phyloP scores from a whole-genome alignment of 805 yeast genomes.

The Kuraishia capsulata region DNA sequence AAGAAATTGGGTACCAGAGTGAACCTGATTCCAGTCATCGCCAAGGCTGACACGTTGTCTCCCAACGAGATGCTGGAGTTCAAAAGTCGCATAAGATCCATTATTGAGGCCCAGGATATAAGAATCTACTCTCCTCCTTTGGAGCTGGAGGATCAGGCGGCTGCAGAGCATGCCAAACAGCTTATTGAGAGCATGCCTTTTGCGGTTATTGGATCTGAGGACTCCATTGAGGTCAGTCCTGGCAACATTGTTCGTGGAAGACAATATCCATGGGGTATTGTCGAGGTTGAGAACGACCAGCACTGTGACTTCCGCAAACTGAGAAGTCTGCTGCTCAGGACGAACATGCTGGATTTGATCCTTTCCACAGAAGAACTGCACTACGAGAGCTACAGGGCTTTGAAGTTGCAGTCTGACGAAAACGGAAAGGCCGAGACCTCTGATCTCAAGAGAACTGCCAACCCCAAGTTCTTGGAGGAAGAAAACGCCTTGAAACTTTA shows the following conservation, averaged over 20 bases:
- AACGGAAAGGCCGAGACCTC: conserved; percentile 29
- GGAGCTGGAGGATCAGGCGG: conserved; percentile 64
- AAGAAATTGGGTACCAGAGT: conserved; percentile 71
- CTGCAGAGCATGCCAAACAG: conserved; percentile 73
- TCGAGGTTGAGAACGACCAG: conserved; percentile 77
- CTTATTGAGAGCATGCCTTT: conserved; percentile 81
- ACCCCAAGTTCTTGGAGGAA: conserved; percentile 94
- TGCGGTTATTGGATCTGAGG: conserved; percentile 74
- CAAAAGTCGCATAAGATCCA: conserved; percentile 70
- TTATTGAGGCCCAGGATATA: conserved; percentile 78
- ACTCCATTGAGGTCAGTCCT: conserved; percentile 50
- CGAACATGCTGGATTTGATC: conserved; percentile 76
- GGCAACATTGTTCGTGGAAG: conserved; percentile 70
- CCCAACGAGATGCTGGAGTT: conserved; percentile 59
- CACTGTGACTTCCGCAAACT: conserved; percentile 82
- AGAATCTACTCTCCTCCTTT: conserved; percentile 79
- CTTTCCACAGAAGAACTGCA: conserved; percentile 74
- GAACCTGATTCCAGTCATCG: conserved; percentile 82
- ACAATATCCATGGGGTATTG: conserved; percentile 86
- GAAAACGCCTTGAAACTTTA: conserved; percentile 89
- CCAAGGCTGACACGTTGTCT: conserved; percentile 80
- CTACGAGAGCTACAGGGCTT: conserved; percentile 69
- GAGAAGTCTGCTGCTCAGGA: conserved; percentile 69
- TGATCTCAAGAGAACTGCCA: conserved; percentile 49
- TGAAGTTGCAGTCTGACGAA: conserved; percentile 45